These are phyloP conservation scores for Elsinoe arachidis DNA, from an alignment of 2,329 filamentous ascomycete genomes.

Conservation along the genomic window DNA sequence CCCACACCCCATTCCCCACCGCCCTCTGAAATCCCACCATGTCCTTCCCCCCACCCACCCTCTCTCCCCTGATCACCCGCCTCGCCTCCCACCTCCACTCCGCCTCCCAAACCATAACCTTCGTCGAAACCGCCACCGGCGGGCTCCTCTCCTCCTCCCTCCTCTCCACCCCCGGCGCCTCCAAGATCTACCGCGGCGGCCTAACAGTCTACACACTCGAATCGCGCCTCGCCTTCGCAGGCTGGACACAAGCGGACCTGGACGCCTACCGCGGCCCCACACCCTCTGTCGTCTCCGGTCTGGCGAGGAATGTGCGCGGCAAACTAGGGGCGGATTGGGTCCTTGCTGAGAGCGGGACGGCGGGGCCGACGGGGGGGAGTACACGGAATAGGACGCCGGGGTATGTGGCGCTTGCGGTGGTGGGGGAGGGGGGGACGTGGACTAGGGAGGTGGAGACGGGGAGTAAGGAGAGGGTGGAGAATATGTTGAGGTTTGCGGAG, in stretches of 20 bases:
- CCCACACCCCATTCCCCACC: background rate
- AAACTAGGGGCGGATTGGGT: conserved; percentile 50
- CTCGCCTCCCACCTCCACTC: conserved; percentile 46
- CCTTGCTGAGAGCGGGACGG: conserved; percentile 53
- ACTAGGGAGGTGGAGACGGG: conserved; percentile 50
- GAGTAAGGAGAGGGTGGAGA: conserved; percentile 47
- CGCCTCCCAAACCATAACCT: conserved; percentile 48
- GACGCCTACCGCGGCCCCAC: conserved; percentile 51
- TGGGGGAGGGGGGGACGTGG: conserved; percentile 42
- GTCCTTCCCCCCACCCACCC: conserved; percentile 33
- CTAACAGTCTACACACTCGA: conserved; percentile 54
- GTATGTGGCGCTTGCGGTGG: conserved; percentile 56
- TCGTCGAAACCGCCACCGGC: conserved; percentile 57
- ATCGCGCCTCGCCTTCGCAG: conserved; percentile 49
- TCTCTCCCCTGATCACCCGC: conserved; percentile 40
- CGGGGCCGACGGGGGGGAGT: conserved; percentile 52
- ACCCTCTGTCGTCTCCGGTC: conserved; percentile 45
- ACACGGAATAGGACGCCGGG: conserved; percentile 52
- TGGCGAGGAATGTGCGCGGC: conserved; percentile 50
- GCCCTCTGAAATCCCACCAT: background rate
- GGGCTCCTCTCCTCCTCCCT: conserved; percentile 53
- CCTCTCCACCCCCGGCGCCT: conserved; percentile 51
- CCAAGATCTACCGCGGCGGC: conserved; percentile 52
- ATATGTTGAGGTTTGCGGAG: conserved; percentile 55
- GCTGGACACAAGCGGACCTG: conserved; percentile 50